Evolutionary conservation across 306 rosid genomes (phyloP).

Genomic region (Inga leiocalycina): DNA sequence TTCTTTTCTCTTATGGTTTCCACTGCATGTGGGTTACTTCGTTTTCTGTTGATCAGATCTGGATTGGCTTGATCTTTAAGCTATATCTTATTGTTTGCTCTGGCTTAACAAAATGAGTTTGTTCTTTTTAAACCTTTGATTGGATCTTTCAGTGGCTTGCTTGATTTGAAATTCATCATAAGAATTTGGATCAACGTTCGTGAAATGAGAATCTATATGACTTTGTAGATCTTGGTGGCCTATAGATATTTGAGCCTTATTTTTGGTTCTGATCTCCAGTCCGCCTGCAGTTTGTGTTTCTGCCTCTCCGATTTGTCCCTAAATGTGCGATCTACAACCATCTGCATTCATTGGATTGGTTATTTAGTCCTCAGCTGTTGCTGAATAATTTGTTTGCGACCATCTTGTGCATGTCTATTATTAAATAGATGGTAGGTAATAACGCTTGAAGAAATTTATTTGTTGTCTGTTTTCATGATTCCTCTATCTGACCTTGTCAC

Average conservation of each 20-base stretch:
- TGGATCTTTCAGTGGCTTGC: not conserved
- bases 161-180: not conserved
- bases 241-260: not conserved
- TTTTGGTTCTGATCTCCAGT: not conserved
- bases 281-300: not conserved
- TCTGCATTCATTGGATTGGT: not conserved
- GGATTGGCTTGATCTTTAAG: constrained; percentile 19
- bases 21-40: not conserved
- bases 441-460: not conserved
- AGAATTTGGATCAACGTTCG: not conserved
- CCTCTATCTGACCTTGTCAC: not conserved
- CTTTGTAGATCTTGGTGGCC: not conserved
- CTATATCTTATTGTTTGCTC: not conserved
- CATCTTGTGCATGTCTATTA: not conserved
- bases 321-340: not conserved
- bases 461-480: not conserved
- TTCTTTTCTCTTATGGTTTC: not conserved
- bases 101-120: not conserved
- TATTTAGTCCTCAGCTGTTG: not conserved
- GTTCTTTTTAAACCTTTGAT: not conserved
- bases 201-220: not conserved
- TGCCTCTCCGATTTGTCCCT: not conserved
- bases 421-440: not conserved
- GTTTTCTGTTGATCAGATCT: not conserved
- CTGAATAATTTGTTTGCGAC: not conserved